These are phyloP conservation scores for Fagopyrum tataricum DNA, from an alignment of 148 eudicot genomes.

Conservation along the genomic window DNA sequence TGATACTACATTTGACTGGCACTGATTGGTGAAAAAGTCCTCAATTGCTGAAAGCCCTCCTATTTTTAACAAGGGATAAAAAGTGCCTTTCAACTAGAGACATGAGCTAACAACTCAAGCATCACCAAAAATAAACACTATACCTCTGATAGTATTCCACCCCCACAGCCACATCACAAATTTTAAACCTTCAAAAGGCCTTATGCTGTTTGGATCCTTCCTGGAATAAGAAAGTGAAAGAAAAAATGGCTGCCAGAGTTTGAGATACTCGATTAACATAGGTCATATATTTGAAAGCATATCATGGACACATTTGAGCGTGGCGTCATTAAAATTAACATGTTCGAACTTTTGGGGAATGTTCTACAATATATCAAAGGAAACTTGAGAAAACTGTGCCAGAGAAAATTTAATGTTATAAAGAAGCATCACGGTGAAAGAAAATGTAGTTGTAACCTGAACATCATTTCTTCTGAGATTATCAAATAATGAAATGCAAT, in stretches of 20 bases:
- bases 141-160: constrained; percentile 94
- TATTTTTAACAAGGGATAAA: neutral
- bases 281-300: neutral
- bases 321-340: neutral
- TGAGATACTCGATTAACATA: neutral
- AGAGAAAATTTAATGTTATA: neutral
- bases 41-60: neutral
- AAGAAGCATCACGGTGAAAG: neutral
- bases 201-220: constrained; percentile 62
- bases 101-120: neutral
- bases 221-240: constrained; percentile 37
- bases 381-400: neutral
- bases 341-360: neutral
- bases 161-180: constrained; percentile 96
- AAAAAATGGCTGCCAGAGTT: neutral
- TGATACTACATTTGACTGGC: neutral
- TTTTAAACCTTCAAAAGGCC: constrained; percentile 90
- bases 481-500: neutral
- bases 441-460: neutral
- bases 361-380: neutral
- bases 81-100: constrained; percentile 6
- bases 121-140: neutral
- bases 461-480: neutral
- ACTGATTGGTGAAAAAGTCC: no score
- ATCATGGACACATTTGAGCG: neutral